phyloP scores from a whole-genome alignment of 2,329 filamentous ascomycete species.

The Lecanicillium sp. region DNA sequence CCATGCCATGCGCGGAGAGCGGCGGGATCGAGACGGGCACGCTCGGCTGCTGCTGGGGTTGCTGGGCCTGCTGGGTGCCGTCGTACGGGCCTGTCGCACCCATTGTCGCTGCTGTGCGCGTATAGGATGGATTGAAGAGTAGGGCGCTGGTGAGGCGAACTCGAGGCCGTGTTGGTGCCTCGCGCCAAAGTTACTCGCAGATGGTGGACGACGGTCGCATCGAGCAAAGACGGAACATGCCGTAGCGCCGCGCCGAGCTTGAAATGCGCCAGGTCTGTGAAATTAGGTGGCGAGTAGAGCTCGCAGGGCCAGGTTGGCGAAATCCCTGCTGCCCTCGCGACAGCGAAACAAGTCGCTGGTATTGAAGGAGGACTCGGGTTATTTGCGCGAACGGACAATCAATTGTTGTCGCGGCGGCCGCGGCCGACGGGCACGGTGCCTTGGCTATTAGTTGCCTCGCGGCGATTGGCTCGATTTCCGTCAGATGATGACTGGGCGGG shows the following conservation, averaged over 20 bases:
- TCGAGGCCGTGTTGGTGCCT: not conserved
- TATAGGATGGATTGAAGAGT: not conserved
- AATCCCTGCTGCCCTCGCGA: too few species aligned
- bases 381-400: not conserved
- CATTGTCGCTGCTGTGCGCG: not conserved
- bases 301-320: too few species aligned
- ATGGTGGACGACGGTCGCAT: not conserved
- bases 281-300: too few species aligned
- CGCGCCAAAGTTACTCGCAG: not conserved
- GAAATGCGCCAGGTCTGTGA: not conserved
- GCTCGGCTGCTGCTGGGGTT: not conserved
- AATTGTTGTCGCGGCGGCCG: not conserved
- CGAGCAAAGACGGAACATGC: slow-evolving; percentile 4
- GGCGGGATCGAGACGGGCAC: not conserved
- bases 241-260: not conserved
- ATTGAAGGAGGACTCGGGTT: not conserved
- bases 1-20: not conserved
- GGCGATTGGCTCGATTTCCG: slow-evolving; percentile 10
- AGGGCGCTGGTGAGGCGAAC: not conserved
- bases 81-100: slow-evolving; percentile 6
- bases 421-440: not conserved
- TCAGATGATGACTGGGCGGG: slow-evolving; percentile 9
- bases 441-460: not conserved
- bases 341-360: too few species aligned
- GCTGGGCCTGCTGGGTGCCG: not conserved